phyloP scores from a whole-genome alignment of 805 yeast species.

The Nakazawaea peltata region DNA sequence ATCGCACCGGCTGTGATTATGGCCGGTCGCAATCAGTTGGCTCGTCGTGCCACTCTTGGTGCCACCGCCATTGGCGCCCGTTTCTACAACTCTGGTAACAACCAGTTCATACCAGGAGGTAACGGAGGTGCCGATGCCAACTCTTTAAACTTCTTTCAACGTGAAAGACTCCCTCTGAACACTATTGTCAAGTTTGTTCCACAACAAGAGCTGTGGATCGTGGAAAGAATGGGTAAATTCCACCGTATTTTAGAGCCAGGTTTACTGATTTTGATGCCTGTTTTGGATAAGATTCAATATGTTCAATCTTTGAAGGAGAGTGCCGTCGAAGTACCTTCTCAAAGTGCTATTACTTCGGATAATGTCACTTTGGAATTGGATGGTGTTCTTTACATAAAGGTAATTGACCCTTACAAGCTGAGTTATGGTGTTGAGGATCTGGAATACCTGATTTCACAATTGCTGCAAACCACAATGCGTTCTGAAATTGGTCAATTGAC shows the following conservation, averaged over 20 bases:
- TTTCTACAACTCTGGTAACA: too few species aligned
- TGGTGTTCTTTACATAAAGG: slow-evolving; percentile 73
- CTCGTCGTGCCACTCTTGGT: too few species aligned
- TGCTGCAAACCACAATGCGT: slow-evolving; percentile 89
- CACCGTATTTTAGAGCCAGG: slow-evolving; percentile 67
- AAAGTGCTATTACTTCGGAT: slow-evolving; percentile 79
- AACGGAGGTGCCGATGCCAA: background rate
- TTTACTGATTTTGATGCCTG: slow-evolving; percentile 62
- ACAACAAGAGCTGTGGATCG: slow-evolving; percentile 87
- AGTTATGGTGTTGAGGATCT: slow-evolving; percentile 86
- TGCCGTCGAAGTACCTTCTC: slow-evolving; percentile 81
- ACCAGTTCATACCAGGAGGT: too few species aligned
- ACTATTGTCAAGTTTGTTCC: slow-evolving; percentile 76
- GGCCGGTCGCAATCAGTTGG: too few species aligned
- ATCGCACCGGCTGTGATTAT: too few species aligned
- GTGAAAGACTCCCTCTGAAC: slow-evolving; percentile 61
- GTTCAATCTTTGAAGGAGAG: slow-evolving; percentile 78
- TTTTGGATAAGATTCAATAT: slow-evolving; percentile 68
- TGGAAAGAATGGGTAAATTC: slow-evolving; percentile 86
- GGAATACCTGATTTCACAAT: slow-evolving; percentile 74
- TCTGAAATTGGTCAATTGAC: slow-evolving; percentile 81
- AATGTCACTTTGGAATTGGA: slow-evolving; percentile 81
- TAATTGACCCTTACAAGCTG: slow-evolving; percentile 77
- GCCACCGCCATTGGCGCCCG: too few species aligned
- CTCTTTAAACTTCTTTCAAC: slow-evolving; percentile 48